Evolutionary conservation across 805 yeast genomes (phyloP), one percentile per base, ranked within the genome.

Genomic region (Suhomyces sp.): DNA sequence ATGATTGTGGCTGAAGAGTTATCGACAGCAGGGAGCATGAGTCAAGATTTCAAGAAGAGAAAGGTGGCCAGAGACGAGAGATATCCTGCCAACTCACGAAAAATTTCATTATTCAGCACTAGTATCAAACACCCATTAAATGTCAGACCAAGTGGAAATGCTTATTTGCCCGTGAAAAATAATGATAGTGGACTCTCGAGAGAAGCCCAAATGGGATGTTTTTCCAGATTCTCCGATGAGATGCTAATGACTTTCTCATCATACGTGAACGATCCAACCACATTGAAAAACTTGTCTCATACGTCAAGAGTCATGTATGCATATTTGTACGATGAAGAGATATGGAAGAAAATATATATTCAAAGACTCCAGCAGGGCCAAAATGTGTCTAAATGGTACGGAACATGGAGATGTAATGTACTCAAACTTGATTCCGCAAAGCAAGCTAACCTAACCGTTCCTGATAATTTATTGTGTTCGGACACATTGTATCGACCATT

Each of bases 401-500:
- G 97, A 0, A 80, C 90, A 2, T 91, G 97, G 97, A 78, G 92
- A 58, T 71, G 79, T 37, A 83, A 93, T 2, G 71, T 80, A 31
- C 66, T 83, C 54, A 63, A 68, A 0, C 54, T 76, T n/a, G 60
- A 68, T 6, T 53, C 48, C 3, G 61, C 57, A 7, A 50, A 68
- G 10, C 65, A 64, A 25, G 85, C 82, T 25, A 78, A 82, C 13
- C 57, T 84, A 6, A 76, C 77, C 52, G 67, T 84, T 21, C 70
- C 73, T 0, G 78, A 71, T 24, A 78, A 78, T 53, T 59, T 82
- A 29, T 59, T 90, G 3, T 89, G 86, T 63, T 87, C 96, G 0
- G 97, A 91, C 62, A 58, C 81, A n/a, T 66, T 92, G 12, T 91
- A 85, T 65, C 76, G 94, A 47, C 97, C 97, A 2, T 90, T 80